Conservation (phyloP, 345 rosid genomes). For the Toxicodendron radicans region DNA sequence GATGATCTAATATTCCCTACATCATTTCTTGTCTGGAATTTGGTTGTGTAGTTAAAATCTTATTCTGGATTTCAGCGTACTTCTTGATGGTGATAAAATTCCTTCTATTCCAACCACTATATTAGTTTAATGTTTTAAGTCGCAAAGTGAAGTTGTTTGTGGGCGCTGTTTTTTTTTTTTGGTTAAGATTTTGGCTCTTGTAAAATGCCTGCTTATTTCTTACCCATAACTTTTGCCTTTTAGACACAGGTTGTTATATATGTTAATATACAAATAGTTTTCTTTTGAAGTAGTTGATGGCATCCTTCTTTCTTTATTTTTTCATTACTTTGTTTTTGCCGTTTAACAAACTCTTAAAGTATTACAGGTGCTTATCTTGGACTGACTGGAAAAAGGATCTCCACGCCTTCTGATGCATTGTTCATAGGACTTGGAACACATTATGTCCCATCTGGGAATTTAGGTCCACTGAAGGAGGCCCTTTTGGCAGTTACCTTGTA, state of each 20-base stretch:
- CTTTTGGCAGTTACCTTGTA: conserved; percentile 68
- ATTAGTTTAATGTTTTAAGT: no score
- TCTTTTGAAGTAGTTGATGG: not conserved
- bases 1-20: not conserved
- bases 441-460: conserved; percentile 71
- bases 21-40: not conserved
- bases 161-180: no score
- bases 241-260: not conserved
- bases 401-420: conserved; percentile 84
- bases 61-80: not conserved
- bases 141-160: no score
- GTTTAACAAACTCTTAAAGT: conserved; percentile 8
- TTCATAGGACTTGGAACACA: conserved; percentile 84
- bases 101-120: no score
- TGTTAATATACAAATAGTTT: not conserved
- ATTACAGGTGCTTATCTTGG: conserved; percentile 87
- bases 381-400: conserved; percentile 83
- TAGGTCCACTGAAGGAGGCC: conserved; percentile 67
- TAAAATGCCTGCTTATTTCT: no score
- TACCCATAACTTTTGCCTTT: no score
- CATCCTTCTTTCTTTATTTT: not conserved
- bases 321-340: not conserved
- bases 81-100: no score
- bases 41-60: not conserved
- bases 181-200: no score